A percentile compares a stretch with the other conserved stretches of the same genome.
Evolutionary conservation across 805 yeast genomes (phyloP).

Genomic region (Teunomyces pallodes): DNA sequence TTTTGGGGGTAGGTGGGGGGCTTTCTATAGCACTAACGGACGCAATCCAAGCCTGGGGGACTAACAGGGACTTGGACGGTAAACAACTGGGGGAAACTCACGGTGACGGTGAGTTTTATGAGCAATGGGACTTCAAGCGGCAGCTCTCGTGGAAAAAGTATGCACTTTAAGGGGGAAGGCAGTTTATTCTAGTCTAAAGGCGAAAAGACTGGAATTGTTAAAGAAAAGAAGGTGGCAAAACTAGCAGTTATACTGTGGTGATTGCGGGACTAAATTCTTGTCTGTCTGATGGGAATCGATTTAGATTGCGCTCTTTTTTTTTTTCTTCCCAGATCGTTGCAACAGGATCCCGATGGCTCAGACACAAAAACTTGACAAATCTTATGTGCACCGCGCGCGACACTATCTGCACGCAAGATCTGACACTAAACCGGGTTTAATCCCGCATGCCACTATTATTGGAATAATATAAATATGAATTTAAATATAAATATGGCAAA

Average conservation of each 20-base stretch:
- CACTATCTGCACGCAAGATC: neutral
- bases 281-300: neutral
- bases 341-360: no score
- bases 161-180: constrained; percentile 4
- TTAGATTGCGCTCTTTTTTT: no score
- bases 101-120: constrained; percentile 29
- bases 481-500: neutral
- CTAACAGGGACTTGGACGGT: constrained; percentile 1
- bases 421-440: neutral
- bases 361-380: no score
- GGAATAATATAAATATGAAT: no score
- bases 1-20: no score
- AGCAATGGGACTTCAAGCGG: constrained; percentile 36
- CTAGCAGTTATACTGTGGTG: neutral
- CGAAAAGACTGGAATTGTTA: constrained; percentile 1
- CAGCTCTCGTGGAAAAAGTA: constrained; percentile 38
- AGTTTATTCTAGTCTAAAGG: constrained; percentile 5
- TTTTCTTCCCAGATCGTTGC: no score
- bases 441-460: no score
- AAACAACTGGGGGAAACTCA: constrained; percentile 16
- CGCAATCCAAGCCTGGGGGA: constrained; percentile 1
- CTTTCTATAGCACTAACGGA: neutral
- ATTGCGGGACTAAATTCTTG: neutral
- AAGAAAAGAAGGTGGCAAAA: neutral
- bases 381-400: no score